Base-by-base conservation (phyloP, 192 early-diverging fungal genomes). In the Phycomyces blakesleeanus region DNA sequence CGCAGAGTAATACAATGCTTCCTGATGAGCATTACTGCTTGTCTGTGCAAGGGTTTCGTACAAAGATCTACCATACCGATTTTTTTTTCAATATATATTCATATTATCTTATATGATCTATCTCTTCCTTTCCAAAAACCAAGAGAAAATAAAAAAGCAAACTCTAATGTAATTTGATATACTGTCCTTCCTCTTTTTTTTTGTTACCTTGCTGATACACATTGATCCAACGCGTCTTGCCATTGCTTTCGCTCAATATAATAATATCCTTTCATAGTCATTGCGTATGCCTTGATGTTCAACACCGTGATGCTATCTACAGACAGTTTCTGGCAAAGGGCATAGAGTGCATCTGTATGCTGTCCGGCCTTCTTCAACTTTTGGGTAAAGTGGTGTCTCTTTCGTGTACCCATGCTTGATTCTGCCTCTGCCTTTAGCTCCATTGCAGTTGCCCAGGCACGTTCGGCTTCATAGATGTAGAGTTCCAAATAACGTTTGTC, bases 401-500 rank as follows among this genome's bases (percentile, higher is more conserved):
- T 90, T 15, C 89, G 78, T 16, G 83, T 80, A 38, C 91, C 85
- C 37, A 81, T 79, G 42, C 69, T 65, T 20, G 78, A 73, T 14
- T 70, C 65, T 3, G 78, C 78, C 34, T 87, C 82, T 0, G 62
- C 69, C 59, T 89, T 90, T 42, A 91, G 70, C 63, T 93, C 85
- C 89, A 91, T 92, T 20, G 84, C 85, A 57, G 89, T 90, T 44
- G 81, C 78, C 89, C 88, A 93, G 15, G 78, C 77, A 18, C 91
- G 79, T 64, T 93, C 92, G 0, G 86, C 76, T 55, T 89, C 78
- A 61, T 89, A 91, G 8, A 93, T 71, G 24, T 82, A 64, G 15
- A 90, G 64, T 24, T 86, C 76, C 39, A 90, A 71, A 59, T 80
- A 81, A 59, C 78, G 77, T 24, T 65, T 73, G 67, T 84, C 79